Conservation (phyloP, 805 yeast species). For the Candida qinlingensis region DNA sequence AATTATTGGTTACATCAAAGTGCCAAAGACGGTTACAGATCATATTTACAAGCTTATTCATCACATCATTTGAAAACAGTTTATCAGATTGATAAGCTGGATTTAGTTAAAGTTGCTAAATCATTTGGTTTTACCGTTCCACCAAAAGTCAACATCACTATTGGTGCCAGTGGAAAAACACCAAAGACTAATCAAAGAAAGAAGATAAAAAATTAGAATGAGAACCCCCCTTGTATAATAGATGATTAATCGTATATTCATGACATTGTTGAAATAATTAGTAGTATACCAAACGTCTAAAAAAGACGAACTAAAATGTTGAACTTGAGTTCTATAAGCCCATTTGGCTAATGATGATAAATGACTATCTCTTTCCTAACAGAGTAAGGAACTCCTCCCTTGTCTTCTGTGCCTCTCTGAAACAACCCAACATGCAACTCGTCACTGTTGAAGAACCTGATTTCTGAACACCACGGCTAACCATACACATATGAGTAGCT, state of each 20-base stretch:
- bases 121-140: constrained; percentile 94
- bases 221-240: not conserved
- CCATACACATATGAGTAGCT: constrained; percentile 99
- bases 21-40: constrained; percentile 96
- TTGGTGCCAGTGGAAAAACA: constrained; percentile 85
- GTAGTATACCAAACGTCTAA: not conserved
- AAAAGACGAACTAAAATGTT: constrained; percentile 6
- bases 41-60: constrained; percentile 95
- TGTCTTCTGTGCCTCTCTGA: constrained; percentile 89
- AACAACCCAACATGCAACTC: constrained; percentile 95
- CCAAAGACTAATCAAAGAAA: constrained; percentile 24
- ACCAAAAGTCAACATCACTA: constrained; percentile 93
- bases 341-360: not conserved
- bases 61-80: constrained; percentile 95
- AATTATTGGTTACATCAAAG: constrained; percentile 92
- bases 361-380: constrained; percentile 49
- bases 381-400: constrained; percentile 91
- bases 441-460: constrained; percentile 91
- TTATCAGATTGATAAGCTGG: constrained; percentile 92
- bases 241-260: not conserved
- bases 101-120: constrained; percentile 89
- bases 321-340: constrained; percentile 1
- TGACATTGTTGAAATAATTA: constrained; percentile 6
- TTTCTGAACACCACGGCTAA: constrained; percentile 94
- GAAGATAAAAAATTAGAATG: constrained; percentile 11